Conservation (phyloP, 1,284 basidiomycete species). For the Heterobasidion occidentale region DNA sequence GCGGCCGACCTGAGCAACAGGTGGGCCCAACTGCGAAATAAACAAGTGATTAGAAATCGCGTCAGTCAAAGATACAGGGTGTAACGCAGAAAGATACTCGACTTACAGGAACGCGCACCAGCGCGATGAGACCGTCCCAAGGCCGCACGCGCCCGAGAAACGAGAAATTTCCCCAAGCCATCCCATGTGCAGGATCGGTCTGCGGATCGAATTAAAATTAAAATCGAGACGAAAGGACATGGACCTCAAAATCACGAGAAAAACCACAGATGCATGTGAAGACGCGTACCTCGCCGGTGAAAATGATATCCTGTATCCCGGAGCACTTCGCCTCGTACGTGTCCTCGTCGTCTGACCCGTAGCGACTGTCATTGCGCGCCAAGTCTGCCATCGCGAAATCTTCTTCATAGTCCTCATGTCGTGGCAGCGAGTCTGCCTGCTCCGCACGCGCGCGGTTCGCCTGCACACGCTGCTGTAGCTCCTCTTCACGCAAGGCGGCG, state of each 20-base stretch:
- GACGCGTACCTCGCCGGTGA: constrained; percentile 42
- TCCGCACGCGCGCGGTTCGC: neutral
- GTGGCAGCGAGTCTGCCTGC: neutral
- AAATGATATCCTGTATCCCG: constrained; percentile 48
- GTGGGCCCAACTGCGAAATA: constrained; percentile 8
- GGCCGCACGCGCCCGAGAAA: constrained; percentile 58
- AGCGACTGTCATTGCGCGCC: constrained; percentile 1
- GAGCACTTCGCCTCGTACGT: constrained; percentile 26
- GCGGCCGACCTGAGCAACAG: constrained; percentile 19
- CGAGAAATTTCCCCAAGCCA: constrained; percentile 51
- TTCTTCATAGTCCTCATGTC: constrained; percentile 11
- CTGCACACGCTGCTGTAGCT: constrained; percentile 5
- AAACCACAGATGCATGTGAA: neutral
- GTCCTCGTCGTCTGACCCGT: constrained; percentile 7
- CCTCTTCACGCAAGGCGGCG: constrained; percentile 17
- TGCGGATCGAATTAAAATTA: constrained; percentile 14
- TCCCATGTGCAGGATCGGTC: constrained; percentile 47
- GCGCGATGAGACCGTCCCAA: constrained; percentile 63
- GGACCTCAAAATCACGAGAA: neutral
- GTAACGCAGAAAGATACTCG: neutral
- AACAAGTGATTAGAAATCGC: neutral
- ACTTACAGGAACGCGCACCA: constrained; percentile 41
- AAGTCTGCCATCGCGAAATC: constrained; percentile 14
- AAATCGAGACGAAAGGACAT: too few relatives aligned
- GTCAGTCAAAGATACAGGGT: neutral